Conservation (phyloP, 2,329 filamentous ascomycete species). For the Keithomyces neogunnii region DNA sequence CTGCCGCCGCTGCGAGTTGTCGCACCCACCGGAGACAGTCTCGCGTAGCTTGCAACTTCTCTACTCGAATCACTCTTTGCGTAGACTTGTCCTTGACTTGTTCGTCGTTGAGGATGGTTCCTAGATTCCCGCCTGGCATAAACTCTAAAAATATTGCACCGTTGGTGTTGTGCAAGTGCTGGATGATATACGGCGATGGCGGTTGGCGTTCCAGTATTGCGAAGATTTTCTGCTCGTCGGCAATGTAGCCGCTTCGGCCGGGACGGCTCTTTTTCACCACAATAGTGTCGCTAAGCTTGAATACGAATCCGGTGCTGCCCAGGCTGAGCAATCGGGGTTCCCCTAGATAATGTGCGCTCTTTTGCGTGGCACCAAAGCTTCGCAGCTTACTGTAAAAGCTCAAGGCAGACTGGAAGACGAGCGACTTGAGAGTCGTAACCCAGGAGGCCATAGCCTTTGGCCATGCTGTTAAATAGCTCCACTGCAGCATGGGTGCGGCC, state of each 20-base stretch:
- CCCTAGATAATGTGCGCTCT: background rate
- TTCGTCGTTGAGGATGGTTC: background rate
- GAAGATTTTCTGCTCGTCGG: constrained; percentile 6
- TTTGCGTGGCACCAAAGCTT: background rate
- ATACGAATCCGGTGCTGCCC: constrained; percentile 9
- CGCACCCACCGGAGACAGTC: constrained; percentile 7
- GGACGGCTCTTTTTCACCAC: constrained; percentile 9
- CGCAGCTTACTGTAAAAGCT: background rate
- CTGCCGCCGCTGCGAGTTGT: constrained; percentile 7
- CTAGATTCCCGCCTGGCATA: constrained; percentile 3
- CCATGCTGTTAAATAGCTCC: background rate
- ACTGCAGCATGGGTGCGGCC: background rate
- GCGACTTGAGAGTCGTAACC: background rate
- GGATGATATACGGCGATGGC: constrained; percentile 9
- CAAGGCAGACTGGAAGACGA: background rate
- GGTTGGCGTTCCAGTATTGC: constrained; percentile 5
- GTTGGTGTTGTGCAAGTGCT: constrained; percentile 3
- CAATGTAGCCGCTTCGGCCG: constrained; percentile 1
- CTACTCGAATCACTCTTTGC: constrained; percentile 4
- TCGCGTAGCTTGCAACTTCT: constrained; percentile 1
- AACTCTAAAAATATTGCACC: constrained; percentile 8
- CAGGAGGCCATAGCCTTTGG: background rate
- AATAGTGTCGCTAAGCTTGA: constrained; percentile 7
- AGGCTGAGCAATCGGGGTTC: constrained; percentile 5
- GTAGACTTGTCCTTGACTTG: background rate